Base-by-base conservation (phyloP, 208 protist species). In the Trypanosoma mega region DNA sequence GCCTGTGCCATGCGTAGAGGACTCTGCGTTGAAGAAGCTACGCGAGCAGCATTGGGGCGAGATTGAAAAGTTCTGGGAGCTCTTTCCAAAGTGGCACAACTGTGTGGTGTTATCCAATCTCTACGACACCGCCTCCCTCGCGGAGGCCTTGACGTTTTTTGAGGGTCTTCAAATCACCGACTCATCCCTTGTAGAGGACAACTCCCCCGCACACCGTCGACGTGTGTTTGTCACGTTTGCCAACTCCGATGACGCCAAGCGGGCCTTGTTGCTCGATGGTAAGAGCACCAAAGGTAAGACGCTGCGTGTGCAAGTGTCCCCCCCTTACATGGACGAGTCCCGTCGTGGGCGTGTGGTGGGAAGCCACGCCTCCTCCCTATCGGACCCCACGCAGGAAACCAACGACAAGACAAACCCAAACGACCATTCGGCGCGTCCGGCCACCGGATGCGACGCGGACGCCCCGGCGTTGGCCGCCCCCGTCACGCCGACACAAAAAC, bases 91-190 rank as follows among this genome's bases (percentile, higher is more conserved):
- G 46, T 85, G 79, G 26, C 49, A 67, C 12, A 85, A 94, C 61
- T 85, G 75, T 20, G 83, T 94, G 14, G 80, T 94, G 0, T 74
- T 94, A 21, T 86, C 76, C 45, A 92, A 92, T 67, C 54, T 94
- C 0, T 92, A 89, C 63, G 76, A 89, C 8, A 62, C 67, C 37
- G 83, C 84, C 12, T 90, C 79, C 0, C 53, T 90, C 4, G 59
- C 26, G 18, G 87, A 94, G 43, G 60, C 88, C 6, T 62, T 86
- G 24, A 27, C 59, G 20, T 88, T 90, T 26, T 77, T 92, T 43
- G 63, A 78, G 5, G 72, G 41, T 39, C 45, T 77, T 78, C 18
- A 68, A 21, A 65, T 94, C 26, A 73, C 66, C 0, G 47, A 43
- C 9, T 68, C 81, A 11, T 26, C 26, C 2, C 50, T 91, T 36